These are phyloP conservation scores for Gossypium gossypioides DNA, from an alignment of 441 rosid species.

Conservation along the genomic window DNA sequence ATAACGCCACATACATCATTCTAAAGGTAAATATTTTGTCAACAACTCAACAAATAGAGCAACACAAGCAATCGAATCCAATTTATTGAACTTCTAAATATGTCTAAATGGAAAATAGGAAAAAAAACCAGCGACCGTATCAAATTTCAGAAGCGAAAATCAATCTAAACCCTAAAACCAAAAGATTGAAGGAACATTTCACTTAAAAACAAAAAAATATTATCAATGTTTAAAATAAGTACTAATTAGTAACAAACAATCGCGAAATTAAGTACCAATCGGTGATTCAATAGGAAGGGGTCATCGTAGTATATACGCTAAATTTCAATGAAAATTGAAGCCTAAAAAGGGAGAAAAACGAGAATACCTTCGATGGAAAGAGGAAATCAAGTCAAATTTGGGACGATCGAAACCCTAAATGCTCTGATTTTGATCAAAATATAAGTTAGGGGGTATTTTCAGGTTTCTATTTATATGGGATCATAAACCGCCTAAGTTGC, in stretches of 20 bases:
- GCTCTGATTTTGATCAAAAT: background rate
- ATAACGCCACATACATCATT: background rate
- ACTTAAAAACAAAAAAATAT: background rate
- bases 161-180: background rate
- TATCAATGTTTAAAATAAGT: background rate
- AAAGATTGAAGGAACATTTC: background rate
- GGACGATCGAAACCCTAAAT: background rate
- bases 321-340: background rate
- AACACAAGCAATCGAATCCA: slow-evolving; percentile 13
- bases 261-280: background rate
- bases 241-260: background rate
- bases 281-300: background rate
- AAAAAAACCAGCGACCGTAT: background rate
- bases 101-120: background rate
- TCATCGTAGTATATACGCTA: background rate
- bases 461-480: background rate
- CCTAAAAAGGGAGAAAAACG: background rate
- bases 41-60: background rate
- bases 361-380: slow-evolving; percentile 3
- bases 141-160: slow-evolving; percentile 1
- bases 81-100: background rate
- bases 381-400: background rate
- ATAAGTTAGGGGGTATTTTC: background rate
- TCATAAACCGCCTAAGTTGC: too few species aligned
- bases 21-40: background rate